A percentile compares a stretch with the other conserved stretches of the same genome.
Conservation (phyloP, 108 stramenopile genomes). For the Craspedostauros australis region DNA sequence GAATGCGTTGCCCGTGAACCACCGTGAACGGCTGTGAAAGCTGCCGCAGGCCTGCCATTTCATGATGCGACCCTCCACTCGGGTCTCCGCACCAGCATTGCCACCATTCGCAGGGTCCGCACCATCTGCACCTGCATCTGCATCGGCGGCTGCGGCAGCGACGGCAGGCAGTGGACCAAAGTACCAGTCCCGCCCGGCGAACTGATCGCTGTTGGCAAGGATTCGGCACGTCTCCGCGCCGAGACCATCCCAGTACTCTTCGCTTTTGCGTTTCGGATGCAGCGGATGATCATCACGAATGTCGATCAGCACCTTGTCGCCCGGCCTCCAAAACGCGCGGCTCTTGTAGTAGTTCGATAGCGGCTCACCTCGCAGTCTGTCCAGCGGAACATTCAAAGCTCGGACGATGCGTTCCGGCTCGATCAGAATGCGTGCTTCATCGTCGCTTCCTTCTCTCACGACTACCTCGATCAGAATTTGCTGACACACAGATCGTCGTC, state of each 20-base stretch:
- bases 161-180: conserved; percentile 35
- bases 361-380: conserved; percentile 26
- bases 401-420: conserved; percentile 40
- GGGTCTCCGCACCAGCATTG: no score
- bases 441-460: conserved; percentile 4
- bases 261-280: conserved; percentile 20
- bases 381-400: conserved; percentile 25
- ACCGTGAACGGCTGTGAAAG: conserved; percentile 29
- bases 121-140: no score
- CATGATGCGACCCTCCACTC: conserved; percentile 22
- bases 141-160: no score
- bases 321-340: conserved; percentile 29
- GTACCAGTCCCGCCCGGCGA: conserved; percentile 30
- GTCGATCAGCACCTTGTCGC: conserved; percentile 38
- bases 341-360: conserved; percentile 26
- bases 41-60: conserved; percentile 45
- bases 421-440: conserved; percentile 19
- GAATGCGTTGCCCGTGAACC: conserved; percentile 37
- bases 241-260: conserved; percentile 24
- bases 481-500: conserved; percentile 8
- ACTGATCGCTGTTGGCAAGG: conserved; percentile 12
- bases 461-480: conserved; percentile 30
- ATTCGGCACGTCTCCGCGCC: conserved; percentile 31
- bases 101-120: no score
- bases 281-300: conserved; percentile 42